A percentile compares a stretch with the other conserved stretches of the same genome.
These are phyloP conservation scores for Aspergillus homomorphus DNA, from an alignment of 495 filamentous ascomycete species.

Conservation along the genomic window DNA sequence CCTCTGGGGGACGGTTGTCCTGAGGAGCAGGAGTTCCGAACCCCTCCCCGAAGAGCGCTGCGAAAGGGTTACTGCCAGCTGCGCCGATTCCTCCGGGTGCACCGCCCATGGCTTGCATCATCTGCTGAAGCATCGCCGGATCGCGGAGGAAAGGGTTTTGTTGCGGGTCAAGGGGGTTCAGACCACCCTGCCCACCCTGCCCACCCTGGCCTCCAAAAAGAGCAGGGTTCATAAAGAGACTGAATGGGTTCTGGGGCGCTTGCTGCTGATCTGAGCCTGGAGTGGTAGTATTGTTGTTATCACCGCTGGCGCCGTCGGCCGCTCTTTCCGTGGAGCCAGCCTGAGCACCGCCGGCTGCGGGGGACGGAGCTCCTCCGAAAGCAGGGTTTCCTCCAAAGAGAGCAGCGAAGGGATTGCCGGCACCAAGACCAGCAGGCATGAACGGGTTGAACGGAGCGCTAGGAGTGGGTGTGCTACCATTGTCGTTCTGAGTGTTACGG, in stretches of 20 bases:
- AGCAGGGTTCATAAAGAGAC: constrained; percentile 47
- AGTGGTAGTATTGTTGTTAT: constrained; percentile 23
- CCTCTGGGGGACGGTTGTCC: constrained; percentile 89
- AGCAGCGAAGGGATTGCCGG: constrained; percentile 68
- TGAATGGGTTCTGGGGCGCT: constrained; percentile 51
- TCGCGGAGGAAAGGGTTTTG: constrained; percentile 49
- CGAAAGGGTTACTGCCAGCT: constrained; percentile 35
- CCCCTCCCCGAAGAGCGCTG: constrained; percentile 40
- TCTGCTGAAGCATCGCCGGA: constrained; percentile 44
- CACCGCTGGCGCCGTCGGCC: constrained; percentile 22
- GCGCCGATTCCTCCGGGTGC: constrained; percentile 29
- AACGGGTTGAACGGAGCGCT: constrained; percentile 37
- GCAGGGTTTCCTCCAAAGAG: constrained; percentile 54
- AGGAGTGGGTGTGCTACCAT: constrained; percentile 10
- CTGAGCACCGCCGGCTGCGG: constrained; percentile 23
- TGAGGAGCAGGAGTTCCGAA: constrained; percentile 39
- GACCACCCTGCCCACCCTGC: constrained; percentile 29
- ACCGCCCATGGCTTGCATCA: constrained; percentile 47
- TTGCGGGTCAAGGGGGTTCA: constrained; percentile 48
- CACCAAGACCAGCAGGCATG: constrained; percentile 39
- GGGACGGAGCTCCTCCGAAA: constrained; percentile 18
- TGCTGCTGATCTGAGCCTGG: constrained; percentile 29
- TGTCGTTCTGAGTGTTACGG: constrained; percentile 40
- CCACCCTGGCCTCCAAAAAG: constrained; percentile 31
- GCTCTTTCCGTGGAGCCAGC: constrained; percentile 20